These are phyloP conservation scores for Globisporangium nodosum DNA, from an alignment of 352 stramenopile species.

Conservation along the genomic window DNA sequence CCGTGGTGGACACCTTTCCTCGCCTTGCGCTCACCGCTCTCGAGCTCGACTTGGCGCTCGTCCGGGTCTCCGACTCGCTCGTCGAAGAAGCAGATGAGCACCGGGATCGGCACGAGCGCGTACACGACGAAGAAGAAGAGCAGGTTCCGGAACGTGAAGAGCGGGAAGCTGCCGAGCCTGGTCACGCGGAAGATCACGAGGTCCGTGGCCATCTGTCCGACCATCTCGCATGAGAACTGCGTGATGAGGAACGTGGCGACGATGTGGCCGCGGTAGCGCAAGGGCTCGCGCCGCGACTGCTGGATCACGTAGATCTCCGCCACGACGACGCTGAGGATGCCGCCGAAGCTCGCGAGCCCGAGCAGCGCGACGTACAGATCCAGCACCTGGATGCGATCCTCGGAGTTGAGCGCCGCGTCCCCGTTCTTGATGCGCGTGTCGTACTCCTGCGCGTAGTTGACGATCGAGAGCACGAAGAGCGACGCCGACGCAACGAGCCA, in stretches of 20 bases:
- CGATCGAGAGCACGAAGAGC: constrained; percentile 45
- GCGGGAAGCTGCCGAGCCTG: constrained; percentile 28
- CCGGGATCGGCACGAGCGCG: constrained; percentile 33
- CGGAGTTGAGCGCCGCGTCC: constrained; percentile 11
- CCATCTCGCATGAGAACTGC: constrained; percentile 42
- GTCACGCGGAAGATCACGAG: constrained; percentile 49
- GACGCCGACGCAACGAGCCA: constrained; percentile 36
- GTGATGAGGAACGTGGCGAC: constrained; percentile 44
- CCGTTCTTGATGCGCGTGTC: constrained; percentile 16
- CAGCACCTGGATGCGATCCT: constrained; percentile 25
- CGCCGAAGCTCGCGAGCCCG: constrained; percentile 42
- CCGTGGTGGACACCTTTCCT: constrained; percentile 6
- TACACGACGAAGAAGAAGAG: constrained; percentile 49
- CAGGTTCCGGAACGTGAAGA: constrained; percentile 39
- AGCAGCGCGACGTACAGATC: constrained; percentile 37
- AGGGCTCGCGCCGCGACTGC: constrained; percentile 42
- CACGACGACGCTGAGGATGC: constrained; percentile 41
- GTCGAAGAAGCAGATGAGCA: constrained; percentile 32
- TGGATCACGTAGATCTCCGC: constrained; percentile 50
- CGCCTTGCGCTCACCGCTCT: constrained; percentile 5
- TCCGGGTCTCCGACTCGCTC: constrained; percentile 18
- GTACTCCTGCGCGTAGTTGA: constrained; percentile 53
- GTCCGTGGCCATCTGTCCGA: constrained; percentile 40
- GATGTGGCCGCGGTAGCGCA: constrained; percentile 24
- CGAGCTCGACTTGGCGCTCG: constrained; percentile 11